These are phyloP conservation scores for Zygoascus biomembranicola DNA, from an alignment of 805 yeast genomes.

Conservation along the genomic window DNA sequence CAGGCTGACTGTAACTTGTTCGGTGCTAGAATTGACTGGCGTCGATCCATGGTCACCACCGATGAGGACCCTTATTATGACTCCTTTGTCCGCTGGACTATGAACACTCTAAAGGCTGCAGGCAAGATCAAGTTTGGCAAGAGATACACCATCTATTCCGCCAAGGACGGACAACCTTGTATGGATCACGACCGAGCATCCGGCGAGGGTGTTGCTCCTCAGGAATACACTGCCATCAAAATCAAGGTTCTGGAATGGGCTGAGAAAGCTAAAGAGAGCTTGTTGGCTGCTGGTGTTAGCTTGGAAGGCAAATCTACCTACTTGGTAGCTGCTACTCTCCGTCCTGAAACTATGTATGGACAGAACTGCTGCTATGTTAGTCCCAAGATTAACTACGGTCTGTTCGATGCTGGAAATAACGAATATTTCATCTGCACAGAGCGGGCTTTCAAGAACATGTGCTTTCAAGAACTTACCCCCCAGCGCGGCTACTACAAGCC, in stretches of 20 bases:
- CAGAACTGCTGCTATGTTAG: slow-evolving; percentile 97
- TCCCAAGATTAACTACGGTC: slow-evolving; percentile 86
- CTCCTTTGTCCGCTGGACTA: slow-evolving; percentile 93
- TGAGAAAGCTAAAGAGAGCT: slow-evolving; percentile 41
- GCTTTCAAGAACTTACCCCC: slow-evolving; percentile 88
- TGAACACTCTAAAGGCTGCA: slow-evolving; percentile 71
- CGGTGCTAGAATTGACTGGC: slow-evolving; percentile 97
- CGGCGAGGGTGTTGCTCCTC: slow-evolving; percentile 96
- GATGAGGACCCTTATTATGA: slow-evolving; percentile 94
- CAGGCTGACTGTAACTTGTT: slow-evolving; percentile 67
- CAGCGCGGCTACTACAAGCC: slow-evolving; percentile 69
- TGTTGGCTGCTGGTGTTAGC: slow-evolving; percentile 37
- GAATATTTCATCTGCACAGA: slow-evolving; percentile 80
- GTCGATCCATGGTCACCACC: slow-evolving; percentile 92
- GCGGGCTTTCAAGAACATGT: slow-evolving; percentile 96
- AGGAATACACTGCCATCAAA: slow-evolving; percentile 92
- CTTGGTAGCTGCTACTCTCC: slow-evolving; percentile 91
- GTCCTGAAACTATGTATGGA: slow-evolving; percentile 99
- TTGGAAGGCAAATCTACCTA: slow-evolving; percentile 53
- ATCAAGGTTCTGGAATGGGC: slow-evolving; percentile 60
- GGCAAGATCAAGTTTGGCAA: slow-evolving; percentile 97
- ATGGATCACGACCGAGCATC: slow-evolving; percentile 97
- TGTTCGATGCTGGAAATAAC: slow-evolving; percentile 72
- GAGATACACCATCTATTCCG: slow-evolving; percentile 94
- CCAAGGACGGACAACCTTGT: slow-evolving; percentile 98